These are phyloP conservation scores for Phialocephala subalpina DNA, from an alignment of 2,329 filamentous ascomycete species.

Conservation along the genomic window DNA sequence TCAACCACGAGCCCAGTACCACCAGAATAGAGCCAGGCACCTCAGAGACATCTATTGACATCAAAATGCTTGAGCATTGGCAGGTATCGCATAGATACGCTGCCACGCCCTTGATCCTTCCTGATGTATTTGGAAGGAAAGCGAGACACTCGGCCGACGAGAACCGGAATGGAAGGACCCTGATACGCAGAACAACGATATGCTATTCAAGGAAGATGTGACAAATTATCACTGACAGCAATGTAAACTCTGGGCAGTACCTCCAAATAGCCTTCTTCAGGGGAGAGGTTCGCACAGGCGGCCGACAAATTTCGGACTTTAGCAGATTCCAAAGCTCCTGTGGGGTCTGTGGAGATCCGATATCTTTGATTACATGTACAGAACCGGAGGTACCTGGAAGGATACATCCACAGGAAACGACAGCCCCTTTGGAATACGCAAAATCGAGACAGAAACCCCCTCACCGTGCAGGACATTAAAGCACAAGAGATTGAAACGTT, in stretches of 20 bases:
- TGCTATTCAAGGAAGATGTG: conserved; percentile 1
- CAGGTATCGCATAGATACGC: conserved; percentile 11
- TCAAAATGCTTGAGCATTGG: conserved; percentile 6
- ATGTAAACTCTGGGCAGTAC: not conserved
- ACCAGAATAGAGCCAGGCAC: conserved; percentile 11
- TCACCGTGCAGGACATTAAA: conserved; percentile 8
- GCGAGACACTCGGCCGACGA: conserved; percentile 11
- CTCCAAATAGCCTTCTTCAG: conserved; percentile 7
- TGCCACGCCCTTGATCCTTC: conserved; percentile 15
- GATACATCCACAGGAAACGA: conserved; percentile 15
- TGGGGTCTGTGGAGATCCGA: conserved; percentile 1
- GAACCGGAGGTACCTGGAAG: not conserved
- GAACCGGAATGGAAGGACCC: not conserved
- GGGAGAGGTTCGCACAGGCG: not conserved
- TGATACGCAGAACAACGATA: not conserved
- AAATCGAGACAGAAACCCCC: not conserved
- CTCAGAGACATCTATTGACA: conserved; percentile 8
- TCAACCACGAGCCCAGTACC: not conserved
- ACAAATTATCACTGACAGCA: not conserved
- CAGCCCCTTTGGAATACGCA: not conserved
- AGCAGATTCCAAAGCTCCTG: not conserved
- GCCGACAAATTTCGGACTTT: conserved; percentile 5
- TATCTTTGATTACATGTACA: not conserved
- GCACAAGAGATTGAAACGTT: not conserved
- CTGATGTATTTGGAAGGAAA: conserved; percentile 2